Evolutionary conservation across 306 rosid species (phyloP).

Genomic region (Begonia fuchsioides): DNA sequence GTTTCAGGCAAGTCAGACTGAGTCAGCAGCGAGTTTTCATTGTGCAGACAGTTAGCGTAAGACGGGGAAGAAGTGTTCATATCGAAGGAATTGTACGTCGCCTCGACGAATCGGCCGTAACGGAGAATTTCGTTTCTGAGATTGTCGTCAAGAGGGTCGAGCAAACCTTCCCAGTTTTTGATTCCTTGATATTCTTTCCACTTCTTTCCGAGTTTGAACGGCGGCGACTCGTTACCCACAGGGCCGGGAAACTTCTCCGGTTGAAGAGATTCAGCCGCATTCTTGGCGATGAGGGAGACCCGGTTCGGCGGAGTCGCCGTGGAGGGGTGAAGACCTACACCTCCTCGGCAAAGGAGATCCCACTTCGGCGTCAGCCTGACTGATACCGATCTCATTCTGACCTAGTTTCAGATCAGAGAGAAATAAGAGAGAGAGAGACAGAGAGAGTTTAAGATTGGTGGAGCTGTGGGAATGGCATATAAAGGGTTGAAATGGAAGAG

Average conservation of each 20-base stretch:
- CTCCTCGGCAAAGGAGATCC: no score
- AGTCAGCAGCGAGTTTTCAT: slow-evolving; percentile 15
- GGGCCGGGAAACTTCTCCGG: not conserved
- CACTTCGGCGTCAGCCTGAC: no score
- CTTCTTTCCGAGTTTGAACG: slow-evolving; percentile 11
- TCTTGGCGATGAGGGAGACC: no score
- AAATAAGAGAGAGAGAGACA: no score
- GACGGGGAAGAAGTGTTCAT: slow-evolving; percentile 25
- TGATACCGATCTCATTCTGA: no score
- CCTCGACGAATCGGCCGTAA: slow-evolving; percentile 46
- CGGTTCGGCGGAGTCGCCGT: no score
- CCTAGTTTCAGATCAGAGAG: no score
- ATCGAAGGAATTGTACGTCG: slow-evolving; percentile 37
- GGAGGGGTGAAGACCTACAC: no score
- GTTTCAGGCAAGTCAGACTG: slow-evolving; percentile 14
- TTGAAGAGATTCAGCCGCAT: no score
- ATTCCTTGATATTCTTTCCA: slow-evolving; percentile 62
- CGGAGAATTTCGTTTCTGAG: slow-evolving; percentile 49
- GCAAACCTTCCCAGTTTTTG: slow-evolving; percentile 39
- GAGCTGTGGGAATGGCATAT: no score
- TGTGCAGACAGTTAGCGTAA: slow-evolving; percentile 23
- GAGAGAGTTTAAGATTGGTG: no score
- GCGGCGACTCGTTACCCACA: not conserved
- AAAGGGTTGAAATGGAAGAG: no score
- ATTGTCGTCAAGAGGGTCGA: slow-evolving; percentile 44